Evolutionary conservation across 345 rosid species (phyloP).

Genomic region (Microcos paniculata): DNA sequence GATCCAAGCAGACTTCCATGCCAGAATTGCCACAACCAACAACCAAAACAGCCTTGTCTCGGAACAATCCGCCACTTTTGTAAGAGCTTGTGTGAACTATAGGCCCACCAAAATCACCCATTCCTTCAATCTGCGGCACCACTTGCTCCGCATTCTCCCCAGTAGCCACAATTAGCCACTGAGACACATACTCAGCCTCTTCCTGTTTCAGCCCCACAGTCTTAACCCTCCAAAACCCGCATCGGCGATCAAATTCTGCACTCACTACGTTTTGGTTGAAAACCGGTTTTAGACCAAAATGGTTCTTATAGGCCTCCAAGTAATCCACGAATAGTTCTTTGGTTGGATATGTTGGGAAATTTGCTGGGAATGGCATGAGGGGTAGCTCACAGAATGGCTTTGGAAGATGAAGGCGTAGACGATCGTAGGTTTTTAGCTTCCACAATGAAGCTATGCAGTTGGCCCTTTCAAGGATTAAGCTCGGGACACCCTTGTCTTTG

Average conservation of each 20-base stretch:
- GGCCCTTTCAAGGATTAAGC: slow-evolving; percentile 68
- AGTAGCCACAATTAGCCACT: slow-evolving; percentile 73
- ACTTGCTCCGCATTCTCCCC: slow-evolving; percentile 85
- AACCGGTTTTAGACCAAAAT: slow-evolving; percentile 46
- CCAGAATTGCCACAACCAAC: slow-evolving; percentile 97
- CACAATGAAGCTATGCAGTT: slow-evolving; percentile 74
- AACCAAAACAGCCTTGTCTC: slow-evolving; percentile 59
- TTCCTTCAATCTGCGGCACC: slow-evolving; percentile 62
- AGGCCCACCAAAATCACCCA: slow-evolving; percentile 48
- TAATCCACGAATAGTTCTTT: slow-evolving; percentile 69
- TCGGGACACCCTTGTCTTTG: slow-evolving; percentile 45
- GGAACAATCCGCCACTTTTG: slow-evolving; percentile 51
- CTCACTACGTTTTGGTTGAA: slow-evolving; percentile 51
- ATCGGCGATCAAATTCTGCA: slow-evolving; percentile 49
- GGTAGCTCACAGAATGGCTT: slow-evolving; percentile 83
- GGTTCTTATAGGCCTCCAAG: slow-evolving; percentile 44
- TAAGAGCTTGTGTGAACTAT: slow-evolving; percentile 61
- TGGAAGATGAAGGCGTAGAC: slow-evolving; percentile 89
- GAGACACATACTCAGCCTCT: slow-evolving; percentile 47
- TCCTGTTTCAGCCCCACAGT: slow-evolving; percentile 34
- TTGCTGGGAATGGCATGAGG: slow-evolving; percentile 54
- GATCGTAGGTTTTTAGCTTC: slow-evolving; percentile 81
- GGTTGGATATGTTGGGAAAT: slow-evolving; percentile 75
- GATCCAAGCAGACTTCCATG: slow-evolving; percentile 90
- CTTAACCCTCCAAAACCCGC: slow-evolving; percentile 61